phyloP scores from a whole-genome alignment of 768 basidiomycete species.

The Collybiopsis luxurians region DNA sequence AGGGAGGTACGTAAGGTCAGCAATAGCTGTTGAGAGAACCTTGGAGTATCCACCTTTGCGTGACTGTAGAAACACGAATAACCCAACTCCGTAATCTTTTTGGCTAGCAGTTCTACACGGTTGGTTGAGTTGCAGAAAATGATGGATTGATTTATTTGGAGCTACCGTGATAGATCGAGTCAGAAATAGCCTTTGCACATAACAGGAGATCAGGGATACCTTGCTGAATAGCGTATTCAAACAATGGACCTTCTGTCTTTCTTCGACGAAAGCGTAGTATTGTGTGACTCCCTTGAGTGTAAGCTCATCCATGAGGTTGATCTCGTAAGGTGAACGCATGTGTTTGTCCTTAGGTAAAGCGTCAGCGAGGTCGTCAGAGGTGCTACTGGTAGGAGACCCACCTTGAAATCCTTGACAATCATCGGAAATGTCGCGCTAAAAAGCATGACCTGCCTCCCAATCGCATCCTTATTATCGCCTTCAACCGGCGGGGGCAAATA shows the following conservation, averaged over 20 bases:
- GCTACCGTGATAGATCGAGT: slow-evolving; percentile 38
- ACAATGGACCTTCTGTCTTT: slow-evolving; percentile 99
- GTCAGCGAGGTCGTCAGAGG: slow-evolving; percentile 2
- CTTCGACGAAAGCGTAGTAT: slow-evolving; percentile 99
- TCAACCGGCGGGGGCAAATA: slow-evolving; percentile 66
- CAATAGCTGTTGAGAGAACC: neutral
- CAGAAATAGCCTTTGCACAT: neutral
- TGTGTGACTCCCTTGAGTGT: slow-evolving; percentile 98
- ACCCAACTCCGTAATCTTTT: slow-evolving; percentile 98
- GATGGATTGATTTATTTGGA: slow-evolving; percentile 99
- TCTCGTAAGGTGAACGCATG: slow-evolving; percentile 94
- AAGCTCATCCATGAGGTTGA: slow-evolving; percentile 99
- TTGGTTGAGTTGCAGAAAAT: slow-evolving; percentile 99
- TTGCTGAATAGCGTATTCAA: slow-evolving; percentile 99
- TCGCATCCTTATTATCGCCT: neutral
- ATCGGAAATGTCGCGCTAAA: slow-evolving; percentile 99
- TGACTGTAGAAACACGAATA: slow-evolving; percentile 99
- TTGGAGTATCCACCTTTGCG: slow-evolving; percentile 50
- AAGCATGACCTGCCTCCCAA: slow-evolving; percentile 90
- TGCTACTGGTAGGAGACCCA: slow-evolving; percentile 33
- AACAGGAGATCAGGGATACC: slow-evolving; percentile 38
- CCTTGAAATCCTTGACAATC: slow-evolving; percentile 99
- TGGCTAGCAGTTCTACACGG: slow-evolving; percentile 97
- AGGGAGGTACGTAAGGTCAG: neutral
- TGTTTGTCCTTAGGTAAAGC: slow-evolving; percentile 72